These are phyloP conservation scores for Chlamydomonas schloesseri DNA, from an alignment of 139 green algal species.

Conservation along the genomic window DNA sequence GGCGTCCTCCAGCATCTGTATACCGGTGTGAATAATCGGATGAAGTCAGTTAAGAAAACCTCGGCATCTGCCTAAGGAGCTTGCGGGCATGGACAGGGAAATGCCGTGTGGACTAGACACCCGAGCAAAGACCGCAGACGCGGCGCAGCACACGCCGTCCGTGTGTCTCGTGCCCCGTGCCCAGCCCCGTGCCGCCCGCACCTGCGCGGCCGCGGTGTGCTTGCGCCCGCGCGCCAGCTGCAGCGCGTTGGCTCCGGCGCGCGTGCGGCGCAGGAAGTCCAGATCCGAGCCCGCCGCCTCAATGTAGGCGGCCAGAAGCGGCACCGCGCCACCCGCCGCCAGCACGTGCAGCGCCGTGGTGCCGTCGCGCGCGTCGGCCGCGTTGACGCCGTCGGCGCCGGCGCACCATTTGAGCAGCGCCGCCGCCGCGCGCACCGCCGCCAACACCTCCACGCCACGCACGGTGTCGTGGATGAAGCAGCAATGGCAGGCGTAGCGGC, in stretches of 20 bases:
- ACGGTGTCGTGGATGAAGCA: conserved; percentile 49
- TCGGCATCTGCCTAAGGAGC: no score
- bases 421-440: conserved; percentile 1
- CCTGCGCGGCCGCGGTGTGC: conserved; percentile 20
- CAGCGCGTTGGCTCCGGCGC: conserved; percentile 56
- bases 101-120: no score
- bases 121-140: no score
- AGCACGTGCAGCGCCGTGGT: conserved; percentile 58
- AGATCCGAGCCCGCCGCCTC: conserved; percentile 33
- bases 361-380: conserved; percentile 45
- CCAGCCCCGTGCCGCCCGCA: no score
- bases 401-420: conserved; percentile 7
- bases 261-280: conserved; percentile 64
- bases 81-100: no score
- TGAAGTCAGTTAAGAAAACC: no score
- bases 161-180: no score
- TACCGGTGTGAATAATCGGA: no score
- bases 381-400: conserved; percentile 56
- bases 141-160: no score
- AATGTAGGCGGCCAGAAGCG: conserved; percentile 51
- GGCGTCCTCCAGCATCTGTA: conserved; percentile 51
- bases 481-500: conserved; percentile 58
- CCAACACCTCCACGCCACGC: conserved; percentile 36
- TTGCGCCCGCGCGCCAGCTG: conserved; percentile 56
- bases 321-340: conserved; percentile 41